Evolutionary conservation across 805 yeast species (phyloP), one percentile per base, ranked within the genome.

Genomic region (Metschnikowia reukaufii): DNA sequence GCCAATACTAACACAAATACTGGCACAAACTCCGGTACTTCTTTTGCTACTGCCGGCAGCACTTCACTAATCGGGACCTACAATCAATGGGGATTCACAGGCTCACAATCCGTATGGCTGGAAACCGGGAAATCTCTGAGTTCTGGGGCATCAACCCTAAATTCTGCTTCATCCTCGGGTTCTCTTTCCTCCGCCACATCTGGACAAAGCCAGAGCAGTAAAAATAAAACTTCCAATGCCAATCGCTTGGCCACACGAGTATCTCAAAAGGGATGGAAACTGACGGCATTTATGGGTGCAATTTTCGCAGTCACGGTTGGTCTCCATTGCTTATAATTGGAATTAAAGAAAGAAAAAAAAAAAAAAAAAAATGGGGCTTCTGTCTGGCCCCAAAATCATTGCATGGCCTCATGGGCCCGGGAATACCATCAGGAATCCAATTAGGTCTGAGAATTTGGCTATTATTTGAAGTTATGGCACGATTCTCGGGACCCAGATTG

Each of bases 81-180:
- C 57, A 72, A 72, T 57, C 69, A 68, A 49, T 71, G 67, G 64
- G 77, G 77, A 1, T 72, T 71, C 52, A 66, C 72, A 4, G 77
- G 77, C 1, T 52, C 64, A 1, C 72, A 72, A 51, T 63, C 69
- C 0, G 49, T 48, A 3, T 72, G 77, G 77, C 52, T 48, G 17
- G 63, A 58, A 2, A 36, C 58, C 13, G 50, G 55, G 17, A 23
- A 13, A n/a, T 39, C 33, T 17, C 41, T 38, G 41, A 16, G 37
- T 12, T 34, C 20, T 4, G 33, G 23, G 44, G 19, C 12, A 13
- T 27, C 39, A 10, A 42, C 9, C 32, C 21, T 37, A n/a, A 13
- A 8, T 2, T 36, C 47, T 6, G 27, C n/a, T 9, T 29, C 42
- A 7, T n/a, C 38, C 6, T 44, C 47, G n/a, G 39, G 32, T 15